A percentile compares a stretch with the other conserved stretches of the same genome.
Evolutionary conservation across 192 early-diverging fungal species (phyloP).

Genomic region (Podila epigama): DNA sequence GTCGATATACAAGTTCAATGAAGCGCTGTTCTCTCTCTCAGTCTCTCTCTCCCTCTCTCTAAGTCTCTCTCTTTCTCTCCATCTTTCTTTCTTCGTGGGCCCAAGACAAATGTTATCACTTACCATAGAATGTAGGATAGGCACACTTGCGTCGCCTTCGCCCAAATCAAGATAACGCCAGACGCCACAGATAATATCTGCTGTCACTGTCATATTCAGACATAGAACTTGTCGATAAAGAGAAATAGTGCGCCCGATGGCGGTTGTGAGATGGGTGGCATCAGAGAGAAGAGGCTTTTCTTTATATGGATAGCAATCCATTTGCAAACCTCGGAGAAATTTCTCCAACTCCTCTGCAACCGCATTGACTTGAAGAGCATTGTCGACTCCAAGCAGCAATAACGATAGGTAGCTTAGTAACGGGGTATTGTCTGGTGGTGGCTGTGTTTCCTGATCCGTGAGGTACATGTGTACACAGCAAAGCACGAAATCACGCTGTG

Average conservation of each 20-base stretch:
- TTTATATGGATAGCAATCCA: neutral
- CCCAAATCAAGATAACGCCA: neutral
- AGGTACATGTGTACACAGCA: neutral
- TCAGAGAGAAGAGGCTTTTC: neutral
- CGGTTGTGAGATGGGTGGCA: neutral
- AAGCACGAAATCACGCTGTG: neutral
- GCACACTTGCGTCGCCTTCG: neutral
- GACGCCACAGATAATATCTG: conserved; percentile 18
- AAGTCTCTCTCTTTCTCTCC: too few relatives aligned
- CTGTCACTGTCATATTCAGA: conserved; percentile 5
- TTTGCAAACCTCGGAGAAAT: neutral
- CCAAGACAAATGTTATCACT: neutral
- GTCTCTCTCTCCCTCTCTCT: too few relatives aligned
- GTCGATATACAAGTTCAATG: too few relatives aligned
- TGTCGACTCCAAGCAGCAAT: neutral
- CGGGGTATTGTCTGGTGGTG: neutral
- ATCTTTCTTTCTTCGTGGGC: too few relatives aligned
- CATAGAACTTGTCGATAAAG: neutral
- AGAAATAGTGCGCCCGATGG: neutral
- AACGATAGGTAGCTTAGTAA: neutral
- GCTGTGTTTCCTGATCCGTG: neutral
- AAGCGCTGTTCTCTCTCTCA: too few relatives aligned
- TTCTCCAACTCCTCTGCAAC: neutral
- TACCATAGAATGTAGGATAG: conserved; percentile 7
- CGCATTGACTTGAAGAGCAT: neutral